Conservation (phyloP, 2,329 filamentous ascomycete genomes). For the Tothia fuscella region DNA sequence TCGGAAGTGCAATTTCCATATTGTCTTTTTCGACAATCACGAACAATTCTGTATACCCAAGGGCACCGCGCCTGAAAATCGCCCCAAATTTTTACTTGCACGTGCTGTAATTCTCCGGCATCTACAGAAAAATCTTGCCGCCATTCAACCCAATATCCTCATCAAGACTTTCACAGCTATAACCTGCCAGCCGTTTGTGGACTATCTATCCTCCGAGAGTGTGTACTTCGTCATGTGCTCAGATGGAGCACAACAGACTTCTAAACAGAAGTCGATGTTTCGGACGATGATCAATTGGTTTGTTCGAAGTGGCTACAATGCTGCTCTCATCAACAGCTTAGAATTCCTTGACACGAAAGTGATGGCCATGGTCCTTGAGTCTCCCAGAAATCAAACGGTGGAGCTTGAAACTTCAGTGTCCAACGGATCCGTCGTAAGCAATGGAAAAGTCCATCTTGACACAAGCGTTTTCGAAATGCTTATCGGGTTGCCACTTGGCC, state of each 20-base stretch:
- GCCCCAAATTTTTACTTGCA: conserved; percentile 47
- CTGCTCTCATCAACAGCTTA: conserved; percentile 51
- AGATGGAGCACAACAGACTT: conserved; percentile 8
- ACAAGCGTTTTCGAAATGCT: background rate
- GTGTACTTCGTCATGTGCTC: conserved; percentile 54
- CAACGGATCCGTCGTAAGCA: too few relatives aligned
- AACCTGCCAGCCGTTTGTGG: conserved; percentile 37
- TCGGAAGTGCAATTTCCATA: conserved; percentile 57
- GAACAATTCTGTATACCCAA: conserved; percentile 44
- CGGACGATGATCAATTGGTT: conserved; percentile 44
- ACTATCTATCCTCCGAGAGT: conserved; percentile 42
- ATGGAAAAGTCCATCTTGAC: too few relatives aligned
- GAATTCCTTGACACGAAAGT: conserved; percentile 55
- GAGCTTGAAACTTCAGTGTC: too few relatives aligned
- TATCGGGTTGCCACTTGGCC: background rate
- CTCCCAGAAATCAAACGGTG: background rate
- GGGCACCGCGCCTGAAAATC: conserved; percentile 20
- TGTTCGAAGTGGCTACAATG: conserved; percentile 43
- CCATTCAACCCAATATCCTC: conserved; percentile 28
- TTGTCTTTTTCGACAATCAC: conserved; percentile 55
- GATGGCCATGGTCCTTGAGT: conserved; percentile 39
- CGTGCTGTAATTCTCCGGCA: conserved; percentile 54
- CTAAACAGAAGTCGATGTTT: conserved; percentile 18
- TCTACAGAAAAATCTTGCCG: conserved; percentile 35
- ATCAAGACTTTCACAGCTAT: conserved; percentile 38